Evolutionary conservation across 257 asterid species (phyloP), one percentile per base, ranked within the genome.

Genomic region (Cynanchum wilfordii): DNA sequence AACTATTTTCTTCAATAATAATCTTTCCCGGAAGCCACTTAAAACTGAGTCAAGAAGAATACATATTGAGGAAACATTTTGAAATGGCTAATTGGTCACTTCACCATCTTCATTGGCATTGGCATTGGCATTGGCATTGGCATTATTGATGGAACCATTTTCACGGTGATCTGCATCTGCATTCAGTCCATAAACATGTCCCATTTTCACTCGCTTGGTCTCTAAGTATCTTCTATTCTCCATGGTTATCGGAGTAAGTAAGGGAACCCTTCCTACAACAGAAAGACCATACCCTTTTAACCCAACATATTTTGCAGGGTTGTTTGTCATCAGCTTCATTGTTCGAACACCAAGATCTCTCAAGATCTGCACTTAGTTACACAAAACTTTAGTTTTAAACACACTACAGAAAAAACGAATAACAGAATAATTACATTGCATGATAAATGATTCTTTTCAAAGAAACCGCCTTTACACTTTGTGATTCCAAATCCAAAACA

Each of bases 241-340:
- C 36, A 17, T 54, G 6, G 82, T 74, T 42, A 74, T 68, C 0
- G 73, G 79, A 51, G 79, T 54, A 38, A 78, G 29, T 12, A 78
- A 20, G 1, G 82, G 82, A 15, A 78, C 78, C 50, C 82, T 68
- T 25, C 78, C 82, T 1, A 69, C 76, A 69, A 79, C 47, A 15
- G 76, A 71, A 24, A 79, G 70, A 69, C 82, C 79, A 47, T 79
- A 75, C 7, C 79, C 82, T 59, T 79, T 79, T 57, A 79, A 79
- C 1, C 82, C 82, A 65, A 65, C 66, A 50, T 79, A 79, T 38
- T 79, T 79, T 44, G 82, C 82, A 47, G 82, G 82, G 76, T 79
- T 79, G 72, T 79, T 79, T 33, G 82, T 79, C 82, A 79, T 74
- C 70, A 79, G 73, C 73, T 62, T 74, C 82, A 79, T 79, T 13